Evolutionary conservation across 345 rosid species (phyloP).

Genomic region (Aquilaria yunnanensis): DNA sequence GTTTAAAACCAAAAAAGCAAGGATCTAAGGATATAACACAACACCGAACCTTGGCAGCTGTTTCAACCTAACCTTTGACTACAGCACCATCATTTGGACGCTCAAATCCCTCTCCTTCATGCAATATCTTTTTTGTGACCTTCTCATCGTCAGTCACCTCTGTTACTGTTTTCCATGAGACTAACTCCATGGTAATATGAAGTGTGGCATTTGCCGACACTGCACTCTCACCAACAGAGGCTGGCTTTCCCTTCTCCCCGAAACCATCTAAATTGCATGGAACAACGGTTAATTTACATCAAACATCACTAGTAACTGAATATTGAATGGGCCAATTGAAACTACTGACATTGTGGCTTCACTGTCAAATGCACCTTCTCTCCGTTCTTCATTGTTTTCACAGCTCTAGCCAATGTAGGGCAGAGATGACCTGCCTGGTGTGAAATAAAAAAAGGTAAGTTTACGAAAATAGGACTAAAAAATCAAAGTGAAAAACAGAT

Average conservation of each 20-base stretch:
- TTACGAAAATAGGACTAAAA: not conserved
- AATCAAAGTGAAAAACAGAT: too few species aligned
- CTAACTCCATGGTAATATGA: conserved; percentile 53
- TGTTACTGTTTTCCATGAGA: conserved; percentile 84
- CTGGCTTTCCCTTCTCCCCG: conserved; percentile 78
- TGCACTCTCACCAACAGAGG: conserved; percentile 42
- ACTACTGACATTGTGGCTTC: conserved; percentile 60
- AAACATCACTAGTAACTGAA: not conserved
- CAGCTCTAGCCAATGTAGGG: conserved; percentile 71
- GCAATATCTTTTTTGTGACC: conserved; percentile 70
- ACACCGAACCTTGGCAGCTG: not conserved
- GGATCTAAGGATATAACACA: not conserved
- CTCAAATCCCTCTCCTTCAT: conserved; percentile 91
- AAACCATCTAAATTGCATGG: conserved; percentile 57
- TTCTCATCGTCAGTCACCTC: conserved; percentile 80
- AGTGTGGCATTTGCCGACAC: conserved; percentile 79
- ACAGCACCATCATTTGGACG: conserved; percentile 74
- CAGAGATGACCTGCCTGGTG: conserved; percentile 58
- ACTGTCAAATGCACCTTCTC: conserved; percentile 74
- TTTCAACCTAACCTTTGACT: conserved; percentile 41
- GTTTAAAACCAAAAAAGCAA: conserved; percentile 10
- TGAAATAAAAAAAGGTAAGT: not conserved
- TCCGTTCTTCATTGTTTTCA: conserved; percentile 88
- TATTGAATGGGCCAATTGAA: not conserved
- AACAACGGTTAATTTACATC: too few species aligned